Evolutionary conservation across 495 filamentous ascomycete species (phyloP).

Genomic region (Hypoxylon trugodes): DNA sequence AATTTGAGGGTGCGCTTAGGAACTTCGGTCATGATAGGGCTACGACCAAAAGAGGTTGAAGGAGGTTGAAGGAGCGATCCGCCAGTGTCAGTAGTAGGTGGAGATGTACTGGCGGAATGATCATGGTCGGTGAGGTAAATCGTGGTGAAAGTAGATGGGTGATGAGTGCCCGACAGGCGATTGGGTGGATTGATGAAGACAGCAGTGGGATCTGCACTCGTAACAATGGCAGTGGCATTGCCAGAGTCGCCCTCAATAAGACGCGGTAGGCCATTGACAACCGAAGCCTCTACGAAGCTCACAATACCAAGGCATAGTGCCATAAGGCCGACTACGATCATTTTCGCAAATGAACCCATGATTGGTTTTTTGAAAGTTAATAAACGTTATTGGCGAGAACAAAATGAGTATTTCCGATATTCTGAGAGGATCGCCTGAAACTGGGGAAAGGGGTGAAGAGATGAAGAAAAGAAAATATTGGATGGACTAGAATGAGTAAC

Average conservation of each 20-base stretch:
- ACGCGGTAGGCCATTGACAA: neutral
- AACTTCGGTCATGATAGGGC: conserved; percentile 19
- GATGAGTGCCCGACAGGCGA: too few species aligned
- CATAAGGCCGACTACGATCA: conserved; percentile 31
- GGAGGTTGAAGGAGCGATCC: conserved; percentile 6
- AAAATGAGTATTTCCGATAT: too few species aligned
- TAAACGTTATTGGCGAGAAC: too few species aligned
- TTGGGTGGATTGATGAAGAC: neutral
- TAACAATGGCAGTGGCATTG: neutral
- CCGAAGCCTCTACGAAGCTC: neutral
- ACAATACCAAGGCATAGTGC: conserved; percentile 24
- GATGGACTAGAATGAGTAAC: too few species aligned
- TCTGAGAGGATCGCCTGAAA: too few species aligned
- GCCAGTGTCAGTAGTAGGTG: conserved; percentile 3
- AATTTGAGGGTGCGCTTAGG: neutral
- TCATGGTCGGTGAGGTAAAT: conserved; percentile 2
- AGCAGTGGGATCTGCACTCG: neutral
- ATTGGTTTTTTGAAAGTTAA: too few species aligned
- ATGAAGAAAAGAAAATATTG: too few species aligned
- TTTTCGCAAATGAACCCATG: conserved; percentile 4
- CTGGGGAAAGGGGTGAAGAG: too few species aligned
- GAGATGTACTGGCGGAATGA: neutral
- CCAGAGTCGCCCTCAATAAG: neutral
- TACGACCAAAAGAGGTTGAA: neutral
- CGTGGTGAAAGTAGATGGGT: conserved; percentile 29